Percentiles rank a stretch among this genome's conserved stretches.
These are phyloP conservation scores for Mycena filopes DNA, from an alignment of 768 basidiomycete species.

Conservation along the genomic window DNA sequence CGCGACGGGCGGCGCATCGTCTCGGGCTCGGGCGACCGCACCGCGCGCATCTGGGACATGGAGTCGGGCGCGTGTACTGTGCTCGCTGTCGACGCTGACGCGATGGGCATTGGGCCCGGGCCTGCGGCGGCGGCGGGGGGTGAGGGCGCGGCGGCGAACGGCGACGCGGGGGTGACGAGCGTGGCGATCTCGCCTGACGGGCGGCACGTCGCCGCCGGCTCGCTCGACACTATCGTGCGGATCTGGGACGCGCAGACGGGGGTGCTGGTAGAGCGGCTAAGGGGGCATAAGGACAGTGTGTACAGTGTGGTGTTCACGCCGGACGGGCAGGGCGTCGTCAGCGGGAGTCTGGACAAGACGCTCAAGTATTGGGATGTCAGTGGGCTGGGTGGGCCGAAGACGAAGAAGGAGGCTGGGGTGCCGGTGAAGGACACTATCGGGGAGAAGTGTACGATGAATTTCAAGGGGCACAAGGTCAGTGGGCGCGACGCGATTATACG, in stretches of 20 bases:
- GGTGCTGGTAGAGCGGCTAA: slow-evolving; percentile 73
- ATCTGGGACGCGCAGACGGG: slow-evolving; percentile 73
- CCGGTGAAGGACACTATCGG: slow-evolving; percentile 64
- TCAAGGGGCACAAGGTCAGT: slow-evolving; percentile 86
- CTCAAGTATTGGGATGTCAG: slow-evolving; percentile 90
- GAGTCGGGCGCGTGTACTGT: slow-evolving; percentile 29
- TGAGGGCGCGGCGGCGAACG: slow-evolving; percentile 31
- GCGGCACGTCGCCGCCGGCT: slow-evolving; percentile 55
- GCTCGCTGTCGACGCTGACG: slow-evolving; percentile 26
- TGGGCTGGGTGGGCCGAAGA: slow-evolving; percentile 66
- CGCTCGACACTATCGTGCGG: slow-evolving; percentile 68
- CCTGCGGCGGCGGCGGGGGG: slow-evolving; percentile 26
- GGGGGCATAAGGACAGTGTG: slow-evolving; percentile 86
- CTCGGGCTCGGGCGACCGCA: slow-evolving; percentile 75
- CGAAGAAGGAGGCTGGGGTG: slow-evolving; percentile 58
- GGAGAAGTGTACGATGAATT: slow-evolving; percentile 73
- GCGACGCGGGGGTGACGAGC: slow-evolving; percentile 65
- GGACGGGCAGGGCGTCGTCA: slow-evolving; percentile 90
- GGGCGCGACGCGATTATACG: not conserved
- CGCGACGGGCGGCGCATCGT: slow-evolving; percentile 80
- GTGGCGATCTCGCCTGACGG: slow-evolving; percentile 74
- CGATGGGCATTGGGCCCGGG: slow-evolving; percentile 17
- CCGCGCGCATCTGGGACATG: slow-evolving; percentile 47
- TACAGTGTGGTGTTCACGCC: slow-evolving; percentile 94
- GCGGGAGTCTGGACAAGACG: slow-evolving; percentile 91